These are phyloP conservation scores for Russula sp. DNA, from an alignment of 768 basidiomycete genomes.

Conservation along the genomic window DNA sequence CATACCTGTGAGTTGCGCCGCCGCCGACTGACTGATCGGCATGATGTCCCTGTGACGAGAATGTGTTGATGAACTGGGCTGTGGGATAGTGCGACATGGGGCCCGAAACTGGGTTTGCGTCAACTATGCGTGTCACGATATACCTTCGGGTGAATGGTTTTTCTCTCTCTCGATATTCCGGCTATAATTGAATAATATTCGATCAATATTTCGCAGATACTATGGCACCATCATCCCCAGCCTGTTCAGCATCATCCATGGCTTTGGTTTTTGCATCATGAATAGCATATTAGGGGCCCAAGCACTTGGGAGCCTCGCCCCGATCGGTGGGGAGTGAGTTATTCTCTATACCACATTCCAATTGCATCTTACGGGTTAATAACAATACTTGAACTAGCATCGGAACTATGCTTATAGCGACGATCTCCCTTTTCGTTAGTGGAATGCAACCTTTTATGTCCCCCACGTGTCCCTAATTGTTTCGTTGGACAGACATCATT, in stretches of 20 bases:
- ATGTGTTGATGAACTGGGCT: not conserved
- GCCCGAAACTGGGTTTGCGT: conserved; percentile 76
- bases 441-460: conserved; percentile 3
- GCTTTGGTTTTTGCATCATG: conserved; percentile 56
- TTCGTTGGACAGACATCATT: conserved; percentile 49
- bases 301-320: conserved; percentile 50
- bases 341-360: not conserved
- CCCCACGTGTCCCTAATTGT: conserved; percentile 1
- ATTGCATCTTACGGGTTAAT: not conserved
- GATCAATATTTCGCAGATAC: conserved; percentile 42
- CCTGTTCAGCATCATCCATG: conserved; percentile 48
- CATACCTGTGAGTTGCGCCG: conserved; percentile 44
- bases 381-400: conserved; percentile 40
- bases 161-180: not conserved
- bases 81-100: conserved; percentile 58
- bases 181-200: not conserved
- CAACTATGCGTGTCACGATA: conserved; percentile 77
- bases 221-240: conserved; percentile 51
- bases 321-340: conserved; percentile 50
- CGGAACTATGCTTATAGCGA: conserved; percentile 74
- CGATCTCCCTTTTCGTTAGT: conserved; percentile 56
- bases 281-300: conserved; percentile 64
- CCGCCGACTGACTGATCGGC: not conserved
- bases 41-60: not conserved
- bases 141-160: conserved; percentile 47